These are phyloP conservation scores for Camelina laxa DNA, from an alignment of 345 rosid species.

Conservation along the genomic window DNA sequence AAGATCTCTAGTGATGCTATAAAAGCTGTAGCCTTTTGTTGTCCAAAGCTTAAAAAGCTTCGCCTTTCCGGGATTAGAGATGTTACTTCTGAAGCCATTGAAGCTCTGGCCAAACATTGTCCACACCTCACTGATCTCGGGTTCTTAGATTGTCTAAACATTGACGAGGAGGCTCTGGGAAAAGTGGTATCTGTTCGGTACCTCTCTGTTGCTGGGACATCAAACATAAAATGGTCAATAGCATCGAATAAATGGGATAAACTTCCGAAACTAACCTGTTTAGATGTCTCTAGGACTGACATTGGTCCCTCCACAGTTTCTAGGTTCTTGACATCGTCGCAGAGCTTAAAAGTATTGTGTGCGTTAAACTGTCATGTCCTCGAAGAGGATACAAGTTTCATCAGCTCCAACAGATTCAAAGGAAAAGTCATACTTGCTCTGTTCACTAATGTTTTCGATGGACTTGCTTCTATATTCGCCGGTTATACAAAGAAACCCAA, in stretches of 20 bases:
- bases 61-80: constrained; percentile 77
- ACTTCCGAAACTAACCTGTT: constrained; percentile 65
- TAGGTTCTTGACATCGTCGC: constrained; percentile 67
- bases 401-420: constrained; percentile 52
- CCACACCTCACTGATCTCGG: constrained; percentile 65
- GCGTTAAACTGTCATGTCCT: constrained; percentile 71
- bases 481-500: constrained; percentile 55
- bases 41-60: constrained; percentile 73
- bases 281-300: constrained; percentile 90
- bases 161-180: constrained; percentile 70
- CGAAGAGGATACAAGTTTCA: constrained; percentile 61
- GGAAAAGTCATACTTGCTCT: constrained; percentile 65
- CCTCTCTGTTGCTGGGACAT: constrained; percentile 84
- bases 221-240: constrained; percentile 72
- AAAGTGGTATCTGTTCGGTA: constrained; percentile 59
- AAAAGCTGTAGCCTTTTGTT: constrained; percentile 68
- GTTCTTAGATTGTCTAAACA: constrained; percentile 70
- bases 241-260: constrained; percentile 67
- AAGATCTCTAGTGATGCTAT: constrained; percentile 81
- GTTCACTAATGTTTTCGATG: constrained; percentile 63
- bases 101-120: constrained; percentile 73
- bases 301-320: constrained; percentile 62
- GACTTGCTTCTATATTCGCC: constrained; percentile 62
- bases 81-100: constrained; percentile 69
- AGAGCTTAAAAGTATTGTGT: constrained; percentile 72